A percentile compares a stretch with the other conserved stretches of the same genome.
phyloP scores from a whole-genome alignment of 305 asterid genomes.

The Fraxinus sp. region DNA sequence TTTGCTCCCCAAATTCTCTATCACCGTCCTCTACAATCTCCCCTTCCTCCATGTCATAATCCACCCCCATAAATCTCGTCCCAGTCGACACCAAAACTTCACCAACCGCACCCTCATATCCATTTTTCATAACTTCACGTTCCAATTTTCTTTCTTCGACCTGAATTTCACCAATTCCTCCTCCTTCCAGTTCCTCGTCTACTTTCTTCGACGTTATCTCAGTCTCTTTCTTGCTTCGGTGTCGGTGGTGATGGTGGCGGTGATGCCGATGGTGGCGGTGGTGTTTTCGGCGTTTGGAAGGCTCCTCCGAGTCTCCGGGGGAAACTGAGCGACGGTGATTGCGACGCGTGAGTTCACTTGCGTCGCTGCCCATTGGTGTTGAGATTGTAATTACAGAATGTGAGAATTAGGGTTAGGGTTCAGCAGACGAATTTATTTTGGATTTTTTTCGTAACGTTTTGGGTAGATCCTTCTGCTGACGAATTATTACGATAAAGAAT shows the following conservation, averaged over 20 bases:
- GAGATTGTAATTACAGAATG: slow-evolving; percentile 16
- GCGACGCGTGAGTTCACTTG: slow-evolving; percentile 53
- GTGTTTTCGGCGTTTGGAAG: slow-evolving; percentile 82
- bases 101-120: slow-evolving; percentile 30
- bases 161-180: slow-evolving; percentile 31
- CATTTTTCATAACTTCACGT: slow-evolving; percentile 16
- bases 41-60: slow-evolving; percentile 45
- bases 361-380: slow-evolving; percentile 60
- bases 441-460: background rate
- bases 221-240: slow-evolving; percentile 53
- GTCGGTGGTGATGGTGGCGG: slow-evolving; percentile 61
- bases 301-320: slow-evolving; percentile 55
- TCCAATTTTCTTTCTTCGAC: slow-evolving; percentile 31
- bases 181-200: slow-evolving; percentile 34
- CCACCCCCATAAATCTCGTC: slow-evolving; percentile 40
- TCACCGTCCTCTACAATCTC: slow-evolving; percentile 68
- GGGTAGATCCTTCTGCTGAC: background rate
- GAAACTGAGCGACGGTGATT: slow-evolving; percentile 75
- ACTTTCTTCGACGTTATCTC: slow-evolving; percentile 28
- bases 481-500: background rate
- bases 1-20: slow-evolving; percentile 31
- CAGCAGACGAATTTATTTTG: background rate
- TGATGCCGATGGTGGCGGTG: slow-evolving; percentile 68
- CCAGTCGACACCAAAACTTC: slow-evolving; percentile 32
- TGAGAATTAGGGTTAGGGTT: slow-evolving; percentile 35